Percentiles rank a stretch among this genome's conserved stretches.
Conservation (phyloP, 352 stramenopile species). For the Phytophthora hibernalis region DNA sequence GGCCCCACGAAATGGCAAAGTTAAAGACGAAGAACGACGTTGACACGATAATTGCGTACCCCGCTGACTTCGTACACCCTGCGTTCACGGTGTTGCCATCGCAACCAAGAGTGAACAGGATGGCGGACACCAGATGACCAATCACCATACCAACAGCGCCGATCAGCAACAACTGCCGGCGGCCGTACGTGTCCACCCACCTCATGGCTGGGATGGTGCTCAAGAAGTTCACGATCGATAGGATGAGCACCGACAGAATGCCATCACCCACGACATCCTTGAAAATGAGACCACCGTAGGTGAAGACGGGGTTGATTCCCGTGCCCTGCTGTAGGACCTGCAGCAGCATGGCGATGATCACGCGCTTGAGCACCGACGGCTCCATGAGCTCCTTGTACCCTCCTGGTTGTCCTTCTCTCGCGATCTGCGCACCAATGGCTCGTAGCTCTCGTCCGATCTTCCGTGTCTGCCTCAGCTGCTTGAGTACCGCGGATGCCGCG, state of each 20-base stretch:
- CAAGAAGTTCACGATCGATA: conserved; percentile 58
- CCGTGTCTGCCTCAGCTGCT: conserved; percentile 48
- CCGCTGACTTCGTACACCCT: conserved; percentile 42
- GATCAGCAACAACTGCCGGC: conserved; percentile 48
- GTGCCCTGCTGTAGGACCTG: conserved; percentile 60
- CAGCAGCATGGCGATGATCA: conserved; percentile 54
- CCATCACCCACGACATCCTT: conserved; percentile 53
- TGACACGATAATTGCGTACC: conserved; percentile 51
- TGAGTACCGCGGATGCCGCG: conserved; percentile 46
- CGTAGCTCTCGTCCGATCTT: conserved; percentile 52
- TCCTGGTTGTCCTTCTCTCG: conserved; percentile 37
- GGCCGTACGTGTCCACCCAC: conserved; percentile 53
- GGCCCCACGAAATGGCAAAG: conserved; percentile 48
- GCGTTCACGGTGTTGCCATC: conserved; percentile 45
- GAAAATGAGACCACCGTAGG: conserved; percentile 57
- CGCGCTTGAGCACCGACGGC: conserved; percentile 44
- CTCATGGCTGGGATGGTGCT: conserved; percentile 59
- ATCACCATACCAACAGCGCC: conserved; percentile 53
- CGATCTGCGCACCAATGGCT: conserved; percentile 55
- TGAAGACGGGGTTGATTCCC: conserved; percentile 60
- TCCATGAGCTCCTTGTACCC: conserved; percentile 56
- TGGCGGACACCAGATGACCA: conserved; percentile 47
- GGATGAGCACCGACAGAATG: conserved; percentile 53
- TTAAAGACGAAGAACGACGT: conserved; percentile 55
- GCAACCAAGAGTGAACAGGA: conserved; percentile 50